phyloP scores from a whole-genome alignment of 352 stramenopile species.

The Globisporangium lucens region DNA sequence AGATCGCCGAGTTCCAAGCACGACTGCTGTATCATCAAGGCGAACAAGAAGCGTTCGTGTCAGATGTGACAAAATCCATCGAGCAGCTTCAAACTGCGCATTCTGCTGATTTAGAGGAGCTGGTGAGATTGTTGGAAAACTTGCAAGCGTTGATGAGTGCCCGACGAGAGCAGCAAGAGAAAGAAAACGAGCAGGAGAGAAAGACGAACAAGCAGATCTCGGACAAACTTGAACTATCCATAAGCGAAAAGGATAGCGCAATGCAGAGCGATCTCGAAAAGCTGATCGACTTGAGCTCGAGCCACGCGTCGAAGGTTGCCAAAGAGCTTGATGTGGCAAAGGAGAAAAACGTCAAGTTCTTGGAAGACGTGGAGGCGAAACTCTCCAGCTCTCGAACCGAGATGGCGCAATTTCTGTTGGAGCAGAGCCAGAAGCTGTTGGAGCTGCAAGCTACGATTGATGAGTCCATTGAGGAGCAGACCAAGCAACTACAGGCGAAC shows the following conservation, averaged over 20 bases:
- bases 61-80: slow-evolving; percentile 40
- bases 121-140: slow-evolving; percentile 32
- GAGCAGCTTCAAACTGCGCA: slow-evolving; percentile 46
- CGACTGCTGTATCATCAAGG: slow-evolving; percentile 49
- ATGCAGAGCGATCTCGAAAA: slow-evolving; percentile 34
- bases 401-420: slow-evolving; percentile 33
- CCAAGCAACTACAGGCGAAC: slow-evolving; percentile 35
- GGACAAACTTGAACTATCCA: slow-evolving; percentile 21
- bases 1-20: slow-evolving; percentile 46
- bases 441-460: slow-evolving; percentile 45
- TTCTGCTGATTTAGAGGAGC: slow-evolving; percentile 34
- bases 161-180: slow-evolving; percentile 18
- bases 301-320: slow-evolving; percentile 26
- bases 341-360: slow-evolving; percentile 23
- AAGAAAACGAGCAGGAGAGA: slow-evolving; percentile 18
- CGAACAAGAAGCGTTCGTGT: slow-evolving; percentile 41
- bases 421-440: slow-evolving; percentile 44
- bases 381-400: slow-evolving; percentile 31
- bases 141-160: slow-evolving; percentile 29
- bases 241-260: slow-evolving; percentile 24
- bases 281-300: slow-evolving; percentile 31
- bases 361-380: slow-evolving; percentile 30
- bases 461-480: slow-evolving; percentile 42
- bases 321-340: slow-evolving; percentile 32
- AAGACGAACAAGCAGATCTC: slow-evolving; percentile 20